Evolutionary conservation across 371 early-diverging fungal genomes (phyloP), one percentile per base, ranked within the genome.

Genomic region (Mucor sp.): DNA sequence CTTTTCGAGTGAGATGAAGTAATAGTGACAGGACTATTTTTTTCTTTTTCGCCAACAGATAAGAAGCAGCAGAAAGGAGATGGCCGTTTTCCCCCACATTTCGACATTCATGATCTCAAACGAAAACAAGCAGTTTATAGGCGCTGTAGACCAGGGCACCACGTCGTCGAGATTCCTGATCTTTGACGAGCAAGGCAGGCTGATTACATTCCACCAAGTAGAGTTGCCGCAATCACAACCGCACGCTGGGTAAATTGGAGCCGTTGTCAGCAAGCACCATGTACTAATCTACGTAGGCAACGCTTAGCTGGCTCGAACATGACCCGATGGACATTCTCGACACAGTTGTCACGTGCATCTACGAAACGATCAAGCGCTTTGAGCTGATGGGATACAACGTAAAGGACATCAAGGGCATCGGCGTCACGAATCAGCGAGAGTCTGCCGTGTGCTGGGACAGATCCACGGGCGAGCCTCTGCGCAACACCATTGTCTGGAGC

Each of bases 341-440:
- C 27, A 86, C 92, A n/a, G 93, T 93, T 5, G 67, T 85, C 6
- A 71, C 70, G 5, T 96, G 96, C 77, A 87, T 96, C 25, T 84
- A 85, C 1, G 85, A 89, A 19, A 88, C 89, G 0, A 76, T 87
- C 35, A 80, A 83, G 47, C 89, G 91, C 58, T 85, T 96, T 64
- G 79, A 79, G 57, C 68, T 78, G 5, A 69, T 83, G 56, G 95
- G 94, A 37, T 76, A 90, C 60, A 57, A 84, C 5, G 73, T 86
- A 27, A 63, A 61, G 27, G 86, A 90, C 71, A 84, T 97, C 65
- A 89, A 86, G 70, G 79, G 85, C 75, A 71, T 97, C 35, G 98
- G 98, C 17, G 88, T 98, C 69, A 97, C 97, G 28, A 98, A 97
- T 76, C 98, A 98, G 80, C 87, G 98, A 67, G 98, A 98, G 74